Evolutionary conservation across 1,284 basidiomycete genomes (phyloP).

Genomic region (Anthracocystis walkeri): DNA sequence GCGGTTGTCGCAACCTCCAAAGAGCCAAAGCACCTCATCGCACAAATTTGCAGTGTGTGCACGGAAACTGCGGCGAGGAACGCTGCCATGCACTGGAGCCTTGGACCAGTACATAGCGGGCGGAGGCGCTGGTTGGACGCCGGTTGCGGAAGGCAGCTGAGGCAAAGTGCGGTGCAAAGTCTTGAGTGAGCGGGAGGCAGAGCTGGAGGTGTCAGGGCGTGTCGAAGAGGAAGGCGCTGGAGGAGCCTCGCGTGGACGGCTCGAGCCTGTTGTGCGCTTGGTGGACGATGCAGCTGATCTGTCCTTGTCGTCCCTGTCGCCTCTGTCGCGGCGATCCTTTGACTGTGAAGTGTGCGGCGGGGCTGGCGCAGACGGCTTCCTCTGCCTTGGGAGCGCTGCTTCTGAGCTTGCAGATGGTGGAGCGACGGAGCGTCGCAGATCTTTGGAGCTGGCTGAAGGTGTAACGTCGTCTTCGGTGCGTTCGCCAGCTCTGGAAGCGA

Average conservation of each 20-base stretch:
- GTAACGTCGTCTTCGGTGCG: background rate
- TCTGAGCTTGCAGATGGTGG: background rate
- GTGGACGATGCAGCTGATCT: conserved; percentile 12
- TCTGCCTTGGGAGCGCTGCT: background rate
- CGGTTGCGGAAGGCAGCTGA: conserved; percentile 54
- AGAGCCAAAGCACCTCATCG: conserved; percentile 84
- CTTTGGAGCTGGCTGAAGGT: conserved; percentile 4
- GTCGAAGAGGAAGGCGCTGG: conserved; percentile 10
- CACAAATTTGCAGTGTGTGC: conserved; percentile 87
- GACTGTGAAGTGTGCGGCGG: conserved; percentile 9
- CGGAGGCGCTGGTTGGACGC: conserved; percentile 50
- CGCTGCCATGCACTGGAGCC: conserved; percentile 80
- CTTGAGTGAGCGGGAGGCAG: conserved; percentile 25
- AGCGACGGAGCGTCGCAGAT: conserved; percentile 4
- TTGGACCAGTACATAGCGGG: conserved; percentile 85
- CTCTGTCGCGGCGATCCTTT: conserved; percentile 21
- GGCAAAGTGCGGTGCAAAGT: conserved; percentile 39
- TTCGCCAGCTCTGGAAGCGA: conserved; percentile 13
- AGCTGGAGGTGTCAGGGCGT: conserved; percentile 16
- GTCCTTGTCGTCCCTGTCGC: conserved; percentile 20
- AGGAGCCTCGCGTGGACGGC: conserved; percentile 23
- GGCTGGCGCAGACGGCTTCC: conserved; percentile 1
- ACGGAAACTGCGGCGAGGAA: conserved; percentile 81
- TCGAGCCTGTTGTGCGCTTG: conserved; percentile 11
- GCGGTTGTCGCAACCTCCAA: conserved; percentile 87